These are phyloP conservation scores for Aspergillus carbonarius DNA, from an alignment of 2,329 filamentous ascomycete species.

Conservation along the genomic window DNA sequence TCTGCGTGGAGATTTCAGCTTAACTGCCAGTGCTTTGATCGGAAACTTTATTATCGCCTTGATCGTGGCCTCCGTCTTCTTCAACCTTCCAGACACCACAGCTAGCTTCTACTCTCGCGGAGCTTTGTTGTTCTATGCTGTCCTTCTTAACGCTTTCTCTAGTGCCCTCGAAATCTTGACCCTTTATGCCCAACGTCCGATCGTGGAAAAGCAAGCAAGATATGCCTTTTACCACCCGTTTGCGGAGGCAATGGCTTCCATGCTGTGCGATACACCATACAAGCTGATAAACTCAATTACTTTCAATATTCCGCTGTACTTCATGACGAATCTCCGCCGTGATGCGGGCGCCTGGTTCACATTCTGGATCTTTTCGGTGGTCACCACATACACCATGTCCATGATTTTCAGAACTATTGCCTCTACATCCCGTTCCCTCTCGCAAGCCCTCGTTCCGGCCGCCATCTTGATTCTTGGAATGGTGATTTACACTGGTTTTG, in stretches of 20 bases:
- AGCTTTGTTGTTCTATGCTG: conserved; percentile 77
- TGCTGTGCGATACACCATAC: conserved; percentile 58
- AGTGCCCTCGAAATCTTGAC: conserved; percentile 62
- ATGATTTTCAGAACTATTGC: conserved; percentile 79
- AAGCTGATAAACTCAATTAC: conserved; percentile 70
- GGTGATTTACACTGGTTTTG: conserved; percentile 48
- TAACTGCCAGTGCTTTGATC: conserved; percentile 62
- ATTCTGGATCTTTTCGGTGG: conserved; percentile 72
- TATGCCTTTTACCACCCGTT: conserved; percentile 21
- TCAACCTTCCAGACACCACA: conserved; percentile 65
- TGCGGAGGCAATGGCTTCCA: conserved; percentile 1
- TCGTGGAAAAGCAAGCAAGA: conserved; percentile 18
- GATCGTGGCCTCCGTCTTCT: conserved; percentile 76
- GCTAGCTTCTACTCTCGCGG: conserved; percentile 72
- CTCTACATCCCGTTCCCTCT: conserved; percentile 65
- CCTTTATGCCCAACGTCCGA: conserved; percentile 15
- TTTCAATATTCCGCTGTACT: conserved; percentile 79
- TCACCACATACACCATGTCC: conserved; percentile 71
- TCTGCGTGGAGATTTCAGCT: conserved; percentile 68
- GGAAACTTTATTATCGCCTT: conserved; percentile 72
- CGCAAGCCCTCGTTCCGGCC: conserved; percentile 55
- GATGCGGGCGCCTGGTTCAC: conserved; percentile 77
- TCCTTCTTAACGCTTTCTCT: conserved; percentile 78
- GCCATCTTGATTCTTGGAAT: conserved; percentile 43
- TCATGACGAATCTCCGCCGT: conserved; percentile 75